These are phyloP conservation scores for Zymoseptoria tritici DNA, from an alignment of 2,329 filamentous ascomycete genomes.

Conservation along the genomic window DNA sequence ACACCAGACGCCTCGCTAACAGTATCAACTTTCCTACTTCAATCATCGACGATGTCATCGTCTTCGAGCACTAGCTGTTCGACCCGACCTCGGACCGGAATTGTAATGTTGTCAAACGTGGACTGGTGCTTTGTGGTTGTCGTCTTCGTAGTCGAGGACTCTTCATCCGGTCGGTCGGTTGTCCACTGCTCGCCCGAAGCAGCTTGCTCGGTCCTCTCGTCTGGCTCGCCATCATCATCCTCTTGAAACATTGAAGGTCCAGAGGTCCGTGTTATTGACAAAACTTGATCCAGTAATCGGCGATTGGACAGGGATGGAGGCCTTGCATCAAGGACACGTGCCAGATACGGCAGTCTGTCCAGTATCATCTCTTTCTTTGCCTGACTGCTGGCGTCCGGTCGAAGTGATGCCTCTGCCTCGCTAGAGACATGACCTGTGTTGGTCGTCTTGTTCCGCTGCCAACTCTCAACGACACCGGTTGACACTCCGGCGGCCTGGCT, in stretches of 20 bases:
- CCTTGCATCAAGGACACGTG: conserved; percentile 48
- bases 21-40: not conserved
- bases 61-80: conserved; percentile 38
- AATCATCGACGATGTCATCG: conserved; percentile 42
- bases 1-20: conserved; percentile 10
- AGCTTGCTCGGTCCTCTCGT: not conserved
- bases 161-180: conserved; percentile 34
- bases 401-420: not conserved
- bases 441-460: conserved; percentile 15
- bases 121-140: conserved; percentile 7
- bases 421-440: conserved; percentile 1
- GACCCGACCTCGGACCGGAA: conserved; percentile 24
- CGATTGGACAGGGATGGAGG: conserved; percentile 15
- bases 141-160: conserved; percentile 10
- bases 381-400: conserved; percentile 26
- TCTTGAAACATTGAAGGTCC: conserved; percentile 14
- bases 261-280: conserved; percentile 55
- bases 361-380: conserved; percentile 69
- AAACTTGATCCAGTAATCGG: conserved; percentile 55
- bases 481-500: not conserved
- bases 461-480: conserved; percentile 14
- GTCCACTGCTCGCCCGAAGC: conserved; percentile 34
- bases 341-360: conserved; percentile 80
- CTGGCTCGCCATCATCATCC: conserved; percentile 26
- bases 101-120: conserved; percentile 15